Conservation (phyloP, 352 stramenopile genomes). For the Phytophthora sojae region DNA sequence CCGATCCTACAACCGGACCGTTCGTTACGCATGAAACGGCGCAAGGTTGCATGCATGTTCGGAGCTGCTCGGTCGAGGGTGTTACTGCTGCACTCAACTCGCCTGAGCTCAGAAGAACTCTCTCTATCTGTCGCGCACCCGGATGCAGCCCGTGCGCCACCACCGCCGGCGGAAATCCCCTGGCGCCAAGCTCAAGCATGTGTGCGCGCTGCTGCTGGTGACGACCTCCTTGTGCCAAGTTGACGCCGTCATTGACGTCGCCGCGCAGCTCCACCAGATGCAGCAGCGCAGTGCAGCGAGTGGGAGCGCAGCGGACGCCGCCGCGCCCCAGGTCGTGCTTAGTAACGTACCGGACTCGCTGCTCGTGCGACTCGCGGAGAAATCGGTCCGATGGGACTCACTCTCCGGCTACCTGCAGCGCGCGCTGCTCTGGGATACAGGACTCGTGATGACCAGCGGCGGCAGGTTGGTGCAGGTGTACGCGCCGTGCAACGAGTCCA, state of each 20-base stretch:
- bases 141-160: constrained; percentile 11
- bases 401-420: constrained; percentile 58
- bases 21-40: constrained; percentile 35
- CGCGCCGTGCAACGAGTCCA: constrained; percentile 54
- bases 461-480: constrained; percentile 54
- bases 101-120: constrained; percentile 27
- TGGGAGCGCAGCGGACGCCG: neutral
- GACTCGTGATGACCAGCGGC: constrained; percentile 47
- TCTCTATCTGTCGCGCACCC: constrained; percentile 7
- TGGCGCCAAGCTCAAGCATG: neutral
- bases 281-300: constrained; percentile 10
- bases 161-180: constrained; percentile 9
- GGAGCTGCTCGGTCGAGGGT: constrained; percentile 16
- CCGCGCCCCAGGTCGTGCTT: constrained; percentile 23
- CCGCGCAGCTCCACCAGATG: constrained; percentile 30
- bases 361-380: constrained; percentile 32
- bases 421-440: constrained; percentile 62
- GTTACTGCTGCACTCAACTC: constrained; percentile 26
- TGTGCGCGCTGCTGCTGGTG: constrained; percentile 17
- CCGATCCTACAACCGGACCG: constrained; percentile 14
- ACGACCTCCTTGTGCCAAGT: neutral
- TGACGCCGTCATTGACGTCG: constrained; percentile 32
- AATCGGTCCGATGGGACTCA: constrained; percentile 32
- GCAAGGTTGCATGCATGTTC: constrained; percentile 10
- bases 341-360: constrained; percentile 34